phyloP scores from a whole-genome alignment of 306 rosid species.

The Pterocarpus santalinus region DNA sequence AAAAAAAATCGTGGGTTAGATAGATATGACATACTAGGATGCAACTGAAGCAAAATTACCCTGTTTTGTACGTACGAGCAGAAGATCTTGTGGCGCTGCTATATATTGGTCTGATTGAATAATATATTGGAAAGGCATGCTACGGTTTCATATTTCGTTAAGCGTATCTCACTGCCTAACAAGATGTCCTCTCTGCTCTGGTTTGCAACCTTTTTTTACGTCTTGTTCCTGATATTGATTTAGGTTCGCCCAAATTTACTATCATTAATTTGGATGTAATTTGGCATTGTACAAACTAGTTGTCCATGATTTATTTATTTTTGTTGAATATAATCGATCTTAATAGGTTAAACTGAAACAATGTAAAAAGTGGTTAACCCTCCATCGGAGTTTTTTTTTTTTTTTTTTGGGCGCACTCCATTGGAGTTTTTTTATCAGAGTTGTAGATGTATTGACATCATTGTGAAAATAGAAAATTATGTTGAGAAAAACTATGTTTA shows the following conservation, averaged over 20 bases:
- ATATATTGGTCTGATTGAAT: neutral
- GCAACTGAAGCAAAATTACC: slow-evolving; percentile 11
- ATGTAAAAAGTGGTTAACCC: neutral
- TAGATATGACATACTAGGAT: slow-evolving; percentile 9
- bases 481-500: neutral
- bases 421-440: neutral
- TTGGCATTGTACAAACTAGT: neutral
- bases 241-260: neutral
- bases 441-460: too few species aligned
- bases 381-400: neutral
- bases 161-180: neutral
- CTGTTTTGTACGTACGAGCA: neutral
- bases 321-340: neutral
- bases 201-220: neutral
- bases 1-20: neutral
- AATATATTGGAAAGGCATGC: neutral
- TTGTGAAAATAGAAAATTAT: neutral
- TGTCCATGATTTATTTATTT: neutral
- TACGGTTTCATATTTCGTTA: neutral
- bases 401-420: too few species aligned
- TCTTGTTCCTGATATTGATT: neutral
- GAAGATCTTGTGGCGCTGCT: neutral
- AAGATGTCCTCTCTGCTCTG: neutral
- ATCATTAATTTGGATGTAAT: slow-evolving; percentile 6
- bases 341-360: neutral